Conservation (phyloP, 345 rosid species). For the Aurinia saxatilis region DNA sequence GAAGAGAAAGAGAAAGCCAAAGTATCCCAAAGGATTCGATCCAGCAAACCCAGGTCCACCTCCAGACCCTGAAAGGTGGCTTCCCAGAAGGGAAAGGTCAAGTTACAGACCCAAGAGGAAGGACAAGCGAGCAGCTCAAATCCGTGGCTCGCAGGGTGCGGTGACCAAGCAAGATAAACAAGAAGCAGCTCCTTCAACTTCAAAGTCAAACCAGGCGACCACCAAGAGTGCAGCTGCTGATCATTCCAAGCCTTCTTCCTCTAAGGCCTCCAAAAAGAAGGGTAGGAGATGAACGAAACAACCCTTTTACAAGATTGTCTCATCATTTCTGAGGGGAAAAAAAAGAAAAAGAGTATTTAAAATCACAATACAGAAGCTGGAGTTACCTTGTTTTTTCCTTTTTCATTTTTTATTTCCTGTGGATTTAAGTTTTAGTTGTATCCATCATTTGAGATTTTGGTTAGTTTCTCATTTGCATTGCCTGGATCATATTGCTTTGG, state of each 20-base stretch:
- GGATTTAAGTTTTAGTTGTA: conserved; percentile 18
- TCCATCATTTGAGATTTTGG: conserved; percentile 11
- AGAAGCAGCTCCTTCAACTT: conserved; percentile 39
- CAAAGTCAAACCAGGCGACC: conserved; percentile 35
- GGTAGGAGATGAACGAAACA: conserved; percentile 50
- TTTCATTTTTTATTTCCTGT: neutral
- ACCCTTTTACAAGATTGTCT: neutral
- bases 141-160: conserved; percentile 92
- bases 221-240: conserved; percentile 22
- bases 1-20: conserved; percentile 98
- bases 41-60: conserved; percentile 96
- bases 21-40: conserved; percentile 96
- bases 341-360: neutral
- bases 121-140: conserved; percentile 94
- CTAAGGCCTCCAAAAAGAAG: conserved; percentile 83
- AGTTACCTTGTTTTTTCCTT: neutral
- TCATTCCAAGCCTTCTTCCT: conserved; percentile 60
- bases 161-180: conserved; percentile 63
- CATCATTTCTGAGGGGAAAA: neutral
- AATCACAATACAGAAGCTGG: neutral
- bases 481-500: neutral
- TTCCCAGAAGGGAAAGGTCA: conserved; percentile 90
- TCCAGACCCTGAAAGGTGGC: conserved; percentile 99
- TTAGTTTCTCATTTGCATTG: neutral
- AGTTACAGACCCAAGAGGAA: conserved; percentile 89